These are phyloP conservation scores for Scutellaria barbata DNA, from an alignment of 257 asterid genomes.

Conservation along the genomic window DNA sequence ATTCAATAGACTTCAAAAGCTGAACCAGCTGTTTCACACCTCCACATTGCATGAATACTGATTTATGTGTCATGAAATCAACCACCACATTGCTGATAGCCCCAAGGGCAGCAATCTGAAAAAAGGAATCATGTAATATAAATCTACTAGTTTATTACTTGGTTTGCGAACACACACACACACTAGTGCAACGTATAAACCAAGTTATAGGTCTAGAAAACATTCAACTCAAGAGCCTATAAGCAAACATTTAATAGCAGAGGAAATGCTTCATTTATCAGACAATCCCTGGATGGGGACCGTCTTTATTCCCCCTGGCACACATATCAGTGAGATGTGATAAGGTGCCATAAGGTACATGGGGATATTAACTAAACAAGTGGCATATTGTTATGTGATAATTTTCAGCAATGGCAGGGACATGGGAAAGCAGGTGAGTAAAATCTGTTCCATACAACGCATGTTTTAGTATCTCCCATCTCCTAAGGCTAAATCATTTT, in stretches of 20 bases:
- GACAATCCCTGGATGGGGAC: conserved; percentile 16
- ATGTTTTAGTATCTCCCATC: background rate
- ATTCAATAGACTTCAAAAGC: conserved; percentile 89
- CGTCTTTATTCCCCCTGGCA: background rate
- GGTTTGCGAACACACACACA: background rate
- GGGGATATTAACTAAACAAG: background rate
- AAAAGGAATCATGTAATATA: conserved; percentile 27
- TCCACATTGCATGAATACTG: conserved; percentile 70
- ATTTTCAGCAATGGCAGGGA: background rate
- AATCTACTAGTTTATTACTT: conserved; percentile 3
- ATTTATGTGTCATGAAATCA: conserved; percentile 67
- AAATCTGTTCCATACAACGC: background rate
- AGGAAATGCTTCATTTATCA: conserved; percentile 16
- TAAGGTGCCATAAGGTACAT: background rate
- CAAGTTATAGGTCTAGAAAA: conserved; percentile 9
- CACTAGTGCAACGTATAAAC: conserved; percentile 3
- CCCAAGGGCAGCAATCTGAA: conserved; percentile 81
- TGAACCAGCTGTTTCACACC: conserved; percentile 80
- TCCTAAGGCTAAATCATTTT: background rate
- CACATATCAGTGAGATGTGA: conserved; percentile 19
- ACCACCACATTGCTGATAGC: conserved; percentile 84
- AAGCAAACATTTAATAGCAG: conserved; percentile 2
- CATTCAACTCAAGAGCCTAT: conserved; percentile 6
- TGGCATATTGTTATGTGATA: background rate
- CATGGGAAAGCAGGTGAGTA: background rate